Base-by-base conservation (phyloP, 495 filamentous ascomycete species). In the Hapsidospora chrysogenum region DNA sequence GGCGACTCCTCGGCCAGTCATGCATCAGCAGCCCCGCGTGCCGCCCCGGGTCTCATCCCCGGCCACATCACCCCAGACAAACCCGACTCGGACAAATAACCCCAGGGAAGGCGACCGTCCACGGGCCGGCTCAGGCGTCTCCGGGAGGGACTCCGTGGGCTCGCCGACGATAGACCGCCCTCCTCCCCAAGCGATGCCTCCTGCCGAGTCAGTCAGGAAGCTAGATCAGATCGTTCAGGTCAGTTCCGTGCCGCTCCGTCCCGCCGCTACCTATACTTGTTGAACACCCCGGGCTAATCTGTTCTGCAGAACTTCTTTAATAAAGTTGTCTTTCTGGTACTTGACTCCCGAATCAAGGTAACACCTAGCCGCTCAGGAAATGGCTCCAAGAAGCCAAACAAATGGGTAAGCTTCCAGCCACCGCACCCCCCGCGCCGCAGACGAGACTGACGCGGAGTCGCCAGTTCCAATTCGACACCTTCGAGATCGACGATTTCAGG, bases 361-460 rank as follows among this genome's bases (percentile, higher is more conserved):
- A 72, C 75, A 17, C 79, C 70, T 13, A 61, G 70, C 15, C 44
- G 61, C 53, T 71, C 63, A 39, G 53, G 47, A 61, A 75, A 56
- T 60, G 73, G 45, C 27, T 45, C 49, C 26, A 73, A 69, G 40
- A 79, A 74, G 48, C 65, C 78, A 32, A 95, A 93, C 47, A 84
- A 80, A 72, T 96, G 89, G 89, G 92, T 96, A 78, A 50, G 82
- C 69, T 40, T n/a, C n/a, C n/a, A n/a, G n/a, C n/a, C n/a, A n/a
- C 29, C 18, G 26, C 38, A 17, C 40, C 4, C 13, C 9, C 31
- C 16, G 33, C 27, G 11, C n/a, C 13, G 33, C 7, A 20, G 34
- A 20, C 7, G 9, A 13, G 29, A 31, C 16, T 18, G 17, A 9
- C n/a, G 25, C 23, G 9, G n/a, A 1, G n/a, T 10, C 17, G 19